Evolutionary conservation across 345 rosid genomes (phyloP), one percentile per base, ranked within the genome.

Genomic region (Cochlearia excelsa): DNA sequence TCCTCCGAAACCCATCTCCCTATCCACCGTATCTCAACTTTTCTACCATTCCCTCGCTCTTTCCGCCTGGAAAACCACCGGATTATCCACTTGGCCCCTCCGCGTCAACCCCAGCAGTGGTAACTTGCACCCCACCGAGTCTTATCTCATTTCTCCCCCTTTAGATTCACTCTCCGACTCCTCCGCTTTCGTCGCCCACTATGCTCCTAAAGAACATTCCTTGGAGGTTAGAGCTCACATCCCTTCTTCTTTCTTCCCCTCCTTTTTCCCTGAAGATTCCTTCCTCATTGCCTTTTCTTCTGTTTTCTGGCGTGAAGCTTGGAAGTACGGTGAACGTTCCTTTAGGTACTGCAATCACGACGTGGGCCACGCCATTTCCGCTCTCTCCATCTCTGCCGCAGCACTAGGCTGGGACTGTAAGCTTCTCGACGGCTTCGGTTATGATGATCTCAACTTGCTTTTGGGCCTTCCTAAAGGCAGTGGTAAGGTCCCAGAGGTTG

Each of bases 41-140:
- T 80, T 90, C 59, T 83, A 76, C 64, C 77, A 87, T 34, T 87
- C 95, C 30, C 76, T 90, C 30, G 88, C 97, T n/a, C 90, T 90
- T 37, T 90, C 95, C 54, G 95, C 95, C 43, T 90, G 97, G 97
- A 90, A 90, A 69, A 68, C 93, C 10, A 70, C 82, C 59, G 90
- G 90, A 0, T 48, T 42, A 52, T 90, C 97, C 65, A 90, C 92
- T 4, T 90, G 97, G 95, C 84, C 97, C 2, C 95, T 90, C 67
- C 84, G 95, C 62, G 95, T 82, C 55, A 90, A 90, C 80, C 97
- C 97, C 51, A 87, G 97, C 67, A 90, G 97, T 71, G 97, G 97
- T 34, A 90, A 90, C 69, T 59, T 90, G 29, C 95, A 87, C 74
- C 97, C 95, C 9, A 83, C 93, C 2, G 95, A 90, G 51, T 75